These are phyloP conservation scores for Rhynchosporium graminicola DNA, from an alignment of 2,329 filamentous ascomycete species.

Conservation along the genomic window DNA sequence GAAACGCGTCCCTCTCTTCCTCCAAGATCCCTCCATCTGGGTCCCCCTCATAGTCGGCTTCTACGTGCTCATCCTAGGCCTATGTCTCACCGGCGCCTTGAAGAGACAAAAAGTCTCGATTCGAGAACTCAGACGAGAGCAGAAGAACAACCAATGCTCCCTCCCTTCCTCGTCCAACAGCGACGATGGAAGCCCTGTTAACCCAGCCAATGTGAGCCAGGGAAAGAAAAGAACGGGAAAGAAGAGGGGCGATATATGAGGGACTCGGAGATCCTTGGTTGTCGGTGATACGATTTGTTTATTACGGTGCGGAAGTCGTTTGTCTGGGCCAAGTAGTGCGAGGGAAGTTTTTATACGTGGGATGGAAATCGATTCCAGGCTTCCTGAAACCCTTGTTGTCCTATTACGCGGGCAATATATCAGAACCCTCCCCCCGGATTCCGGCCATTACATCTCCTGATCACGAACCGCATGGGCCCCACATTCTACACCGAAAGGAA, in stretches of 20 bases:
- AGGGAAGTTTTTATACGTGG: too few species aligned
- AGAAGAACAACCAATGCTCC: constrained; percentile 3
- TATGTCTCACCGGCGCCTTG: constrained; percentile 24
- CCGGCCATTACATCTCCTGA: neutral
- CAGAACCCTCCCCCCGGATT: neutral
- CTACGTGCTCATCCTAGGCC: constrained; percentile 25
- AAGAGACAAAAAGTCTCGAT: constrained; percentile 19
- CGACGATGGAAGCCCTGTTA: neutral
- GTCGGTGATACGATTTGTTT: neutral
- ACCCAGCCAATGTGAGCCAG: neutral
- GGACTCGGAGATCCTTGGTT: constrained; percentile 9
- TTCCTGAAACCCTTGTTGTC: too few species aligned
- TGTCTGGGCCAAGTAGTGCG: neutral
- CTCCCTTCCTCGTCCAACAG: neutral
- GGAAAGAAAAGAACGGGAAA: neutral
- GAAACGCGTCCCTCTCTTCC: constrained; percentile 14
- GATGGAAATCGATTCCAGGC: neutral
- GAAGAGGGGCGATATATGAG: neutral
- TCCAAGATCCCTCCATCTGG: constrained; percentile 22
- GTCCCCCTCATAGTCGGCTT: constrained; percentile 22
- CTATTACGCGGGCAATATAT: constrained; percentile 3
- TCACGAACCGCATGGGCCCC: neutral
- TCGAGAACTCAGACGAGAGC: constrained; percentile 15
- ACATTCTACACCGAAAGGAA: neutral
- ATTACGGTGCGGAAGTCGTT: neutral